A percentile compares a stretch with the other conserved stretches of the same genome.
Conservation (phyloP, 2,329 filamentous ascomycete species). For the Setomelanomma holmii region DNA sequence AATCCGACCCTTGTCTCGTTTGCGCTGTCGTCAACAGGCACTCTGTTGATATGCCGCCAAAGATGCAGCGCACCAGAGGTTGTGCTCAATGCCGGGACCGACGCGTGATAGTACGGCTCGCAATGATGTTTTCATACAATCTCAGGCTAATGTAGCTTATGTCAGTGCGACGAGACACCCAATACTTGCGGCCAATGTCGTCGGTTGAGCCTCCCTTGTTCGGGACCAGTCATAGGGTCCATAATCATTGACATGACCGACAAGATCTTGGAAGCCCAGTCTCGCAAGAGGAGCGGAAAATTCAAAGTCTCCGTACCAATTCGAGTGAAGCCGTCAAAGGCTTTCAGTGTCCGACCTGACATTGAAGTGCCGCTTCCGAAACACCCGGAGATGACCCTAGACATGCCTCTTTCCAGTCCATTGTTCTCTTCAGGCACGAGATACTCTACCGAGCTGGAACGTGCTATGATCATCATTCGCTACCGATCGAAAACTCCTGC, state of each 20-base stretch:
- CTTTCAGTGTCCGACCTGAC: not conserved
- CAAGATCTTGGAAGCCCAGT: conserved; percentile 35
- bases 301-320: not conserved
- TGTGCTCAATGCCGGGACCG: conserved; percentile 44
- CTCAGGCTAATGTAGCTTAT: conserved; percentile 1
- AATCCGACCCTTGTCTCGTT: too few relatives aligned
- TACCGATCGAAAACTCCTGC: conserved; percentile 32
- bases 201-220: conserved; percentile 38
- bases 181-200: conserved; percentile 37
- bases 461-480: conserved; percentile 29
- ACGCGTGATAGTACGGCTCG: conserved; percentile 40
- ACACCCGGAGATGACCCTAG: not conserved
- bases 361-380: not conserved
- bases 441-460: conserved; percentile 18
- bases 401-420: conserved; percentile 1
- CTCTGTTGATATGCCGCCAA: conserved; percentile 33
- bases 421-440: conserved; percentile 1
- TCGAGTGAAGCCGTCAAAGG: not conserved
- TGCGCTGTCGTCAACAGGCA: too few relatives aligned
- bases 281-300: conserved; percentile 29
- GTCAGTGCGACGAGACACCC: conserved; percentile 43
- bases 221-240: conserved; percentile 39
- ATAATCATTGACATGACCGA: conserved; percentile 48
- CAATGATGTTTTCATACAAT: not conserved
- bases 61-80: conserved; percentile 41